Evolutionary conservation across 1,284 basidiomycete genomes (phyloP).

Genomic region (Microbotryomycetes sp.): DNA sequence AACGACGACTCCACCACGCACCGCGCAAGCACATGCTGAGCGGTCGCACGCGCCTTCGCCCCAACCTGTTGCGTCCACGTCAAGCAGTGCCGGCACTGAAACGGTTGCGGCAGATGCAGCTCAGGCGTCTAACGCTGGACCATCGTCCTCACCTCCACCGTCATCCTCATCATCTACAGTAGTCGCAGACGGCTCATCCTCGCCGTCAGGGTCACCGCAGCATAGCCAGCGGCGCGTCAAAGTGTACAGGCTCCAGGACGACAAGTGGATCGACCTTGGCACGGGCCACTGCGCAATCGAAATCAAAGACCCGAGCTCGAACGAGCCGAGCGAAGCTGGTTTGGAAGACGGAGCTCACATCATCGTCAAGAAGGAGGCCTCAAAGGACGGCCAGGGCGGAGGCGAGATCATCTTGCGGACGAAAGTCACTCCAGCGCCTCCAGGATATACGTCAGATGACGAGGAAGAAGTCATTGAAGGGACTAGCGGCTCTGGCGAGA

Average conservation of each 20-base stretch:
- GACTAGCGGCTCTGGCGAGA: constrained; percentile 41
- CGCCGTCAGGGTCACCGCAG: neutral
- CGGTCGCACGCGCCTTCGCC: neutral
- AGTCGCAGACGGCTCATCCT: neutral
- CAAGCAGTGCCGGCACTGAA: neutral
- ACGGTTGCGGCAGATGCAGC: neutral
- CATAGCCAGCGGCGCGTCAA: constrained; percentile 41
- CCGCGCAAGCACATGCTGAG: neutral
- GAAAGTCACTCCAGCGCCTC: constrained; percentile 21
- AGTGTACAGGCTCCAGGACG: constrained; percentile 85
- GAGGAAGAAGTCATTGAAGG: constrained; percentile 36
- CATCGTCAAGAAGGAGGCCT: constrained; percentile 20
- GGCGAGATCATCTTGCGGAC: constrained; percentile 15
- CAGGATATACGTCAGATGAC: constrained; percentile 14
- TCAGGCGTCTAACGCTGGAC: neutral
- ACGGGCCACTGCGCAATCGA: constrained; percentile 89
- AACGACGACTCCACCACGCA: neutral
- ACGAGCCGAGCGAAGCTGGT: neutral
- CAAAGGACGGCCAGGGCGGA: neutral
- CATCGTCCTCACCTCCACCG: neutral
- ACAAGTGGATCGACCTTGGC: constrained; percentile 85
- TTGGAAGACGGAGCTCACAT: constrained; percentile 26
- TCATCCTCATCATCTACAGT: neutral
- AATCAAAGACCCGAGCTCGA: constrained; percentile 37
- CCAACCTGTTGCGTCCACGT: neutral